Percentiles rank a stretch among this genome's conserved stretches.
These are phyloP conservation scores for Colletotrichum trifolii DNA, from an alignment of 2,329 filamentous ascomycete species.

Conservation along the genomic window DNA sequence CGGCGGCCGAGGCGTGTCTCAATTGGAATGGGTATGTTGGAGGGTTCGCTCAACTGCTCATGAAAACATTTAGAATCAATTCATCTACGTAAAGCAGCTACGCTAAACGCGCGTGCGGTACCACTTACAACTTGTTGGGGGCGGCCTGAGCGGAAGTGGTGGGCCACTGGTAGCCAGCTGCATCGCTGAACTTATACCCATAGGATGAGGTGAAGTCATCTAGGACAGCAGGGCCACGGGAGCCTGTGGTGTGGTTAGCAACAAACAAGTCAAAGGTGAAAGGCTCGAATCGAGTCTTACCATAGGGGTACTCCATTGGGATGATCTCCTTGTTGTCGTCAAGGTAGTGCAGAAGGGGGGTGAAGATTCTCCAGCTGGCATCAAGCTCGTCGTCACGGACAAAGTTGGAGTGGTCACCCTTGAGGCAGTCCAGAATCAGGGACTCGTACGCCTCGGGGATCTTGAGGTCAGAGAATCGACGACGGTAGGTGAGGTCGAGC, in stretches of 20 bases:
- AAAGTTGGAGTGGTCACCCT: slow-evolving; percentile 99
- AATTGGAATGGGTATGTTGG: slow-evolving; percentile 20
- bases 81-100: slow-evolving; percentile 35
- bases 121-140: slow-evolving; percentile 83
- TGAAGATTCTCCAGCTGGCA: slow-evolving; percentile 98
- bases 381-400: slow-evolving; percentile 97
- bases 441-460: slow-evolving; percentile 99
- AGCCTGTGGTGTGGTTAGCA: slow-evolving; percentile 70
- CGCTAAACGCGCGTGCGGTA: slow-evolving; percentile 19
- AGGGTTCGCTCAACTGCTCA: slow-evolving; percentile 33
- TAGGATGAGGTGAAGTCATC: slow-evolving; percentile 99
- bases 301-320: slow-evolving; percentile 99
- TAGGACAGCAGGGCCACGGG: slow-evolving; percentile 92
- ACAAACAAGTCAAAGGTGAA: background rate
- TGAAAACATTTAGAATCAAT: slow-evolving; percentile 36
- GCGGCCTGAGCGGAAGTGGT: slow-evolving; percentile 72
- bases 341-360: slow-evolving; percentile 95
- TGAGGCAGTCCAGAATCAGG: slow-evolving; percentile 94
- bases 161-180: slow-evolving; percentile 95
- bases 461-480: slow-evolving; percentile 98
- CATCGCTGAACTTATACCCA: slow-evolving; percentile 98
- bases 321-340: slow-evolving; percentile 99
- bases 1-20: slow-evolving; percentile 19
- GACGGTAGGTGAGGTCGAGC: slow-evolving; percentile 96
- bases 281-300: slow-evolving; percentile 63